Evolutionary conservation across 2,329 filamentous ascomycete genomes (phyloP).

Genomic region (Exophiala alcalophila): DNA sequence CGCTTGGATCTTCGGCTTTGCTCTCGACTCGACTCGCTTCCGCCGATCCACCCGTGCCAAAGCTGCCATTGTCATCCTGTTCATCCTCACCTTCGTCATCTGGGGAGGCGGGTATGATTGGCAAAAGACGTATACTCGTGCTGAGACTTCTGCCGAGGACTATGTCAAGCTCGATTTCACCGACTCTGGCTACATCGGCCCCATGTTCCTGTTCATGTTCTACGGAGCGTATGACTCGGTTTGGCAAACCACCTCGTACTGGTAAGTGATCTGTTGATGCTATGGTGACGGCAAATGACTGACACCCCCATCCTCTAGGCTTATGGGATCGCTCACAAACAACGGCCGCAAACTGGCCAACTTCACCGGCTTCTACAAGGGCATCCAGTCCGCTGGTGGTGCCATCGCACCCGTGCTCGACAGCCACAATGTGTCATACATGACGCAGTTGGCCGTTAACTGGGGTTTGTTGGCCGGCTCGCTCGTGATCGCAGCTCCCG

Average conservation of each 20-base stretch:
- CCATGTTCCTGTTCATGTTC: conserved; percentile 87
- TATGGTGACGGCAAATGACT: no score
- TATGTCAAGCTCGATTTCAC: conserved; percentile 59
- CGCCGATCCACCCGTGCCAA: conserved; percentile 68
- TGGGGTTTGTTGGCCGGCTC: conserved; percentile 68
- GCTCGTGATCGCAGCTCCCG: conserved; percentile 69
- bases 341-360: conserved; percentile 81
- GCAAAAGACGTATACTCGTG: conserved; percentile 60
- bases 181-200: conserved; percentile 65
- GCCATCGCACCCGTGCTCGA: conserved; percentile 73
- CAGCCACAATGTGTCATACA: conserved; percentile 56
- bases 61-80: conserved; percentile 58
- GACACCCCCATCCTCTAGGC: conserved; percentile 46
- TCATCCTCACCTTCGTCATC: conserved; percentile 69
- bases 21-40: conserved; percentile 60
- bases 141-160: conserved; percentile 33
- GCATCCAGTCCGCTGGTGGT: conserved; percentile 73
- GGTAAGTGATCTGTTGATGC: no score
- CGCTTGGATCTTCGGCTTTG: conserved; percentile 68
- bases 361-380: conserved; percentile 79
- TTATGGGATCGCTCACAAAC: conserved; percentile 84
- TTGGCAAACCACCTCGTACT: conserved; percentile 90
- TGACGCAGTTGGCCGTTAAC: conserved; percentile 64
- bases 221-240: conserved; percentile 86
- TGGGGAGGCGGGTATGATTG: conserved; percentile 84